Evolutionary conservation across 371 early-diverging fungal genomes (phyloP), one percentile per base, ranked within the genome.

Genomic region (Mucor velutinosus): DNA sequence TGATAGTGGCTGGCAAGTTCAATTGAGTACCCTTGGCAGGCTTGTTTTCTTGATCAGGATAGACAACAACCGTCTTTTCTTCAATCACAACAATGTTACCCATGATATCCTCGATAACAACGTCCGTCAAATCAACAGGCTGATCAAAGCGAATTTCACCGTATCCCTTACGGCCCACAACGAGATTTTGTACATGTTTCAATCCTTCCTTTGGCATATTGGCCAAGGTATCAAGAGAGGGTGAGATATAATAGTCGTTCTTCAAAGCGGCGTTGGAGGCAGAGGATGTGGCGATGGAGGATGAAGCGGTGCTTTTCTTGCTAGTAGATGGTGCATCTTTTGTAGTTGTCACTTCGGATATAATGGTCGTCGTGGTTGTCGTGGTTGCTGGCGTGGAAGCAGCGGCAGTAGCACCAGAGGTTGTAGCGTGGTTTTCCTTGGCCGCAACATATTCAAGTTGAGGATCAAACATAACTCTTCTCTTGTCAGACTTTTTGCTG

Each of bases 1-100:
- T 83, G 33, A 97, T 87, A n/a, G 78, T 77, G 0, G 97, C 97
- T 6, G 91, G 91, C 0, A 93, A 94, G 73, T 98, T 98, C 45
- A 98, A 77, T 14, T 95, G 95, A 65, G 85, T 74, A 4, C 99
- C 99, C 25, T 86, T 84, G 4, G 93, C 87, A 29, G 93, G 93
- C 76, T 96, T 96, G 56, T 61, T 61, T 29, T 75, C 73, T 43
- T 94, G 90, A 53, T 91, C 89, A 3, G 95, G 95, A 69, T 97
- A 97, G 5, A 97, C 94, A 1, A 85, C 89, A 74, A 90, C 86
- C 37, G 79, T 80, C 61, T 89, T 90, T 37, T 82, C 86, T 23
- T 75, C 82, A 59, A 98, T 87, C 7, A 89, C 70, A 19, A 97
- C 89, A 53, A 96, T 82, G 12, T 81, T 77, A 14, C 95, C 97